Evolutionary conservation across 2,329 filamentous ascomycete genomes (phyloP).

Genomic region (Botrytis pseudocinerea): DNA sequence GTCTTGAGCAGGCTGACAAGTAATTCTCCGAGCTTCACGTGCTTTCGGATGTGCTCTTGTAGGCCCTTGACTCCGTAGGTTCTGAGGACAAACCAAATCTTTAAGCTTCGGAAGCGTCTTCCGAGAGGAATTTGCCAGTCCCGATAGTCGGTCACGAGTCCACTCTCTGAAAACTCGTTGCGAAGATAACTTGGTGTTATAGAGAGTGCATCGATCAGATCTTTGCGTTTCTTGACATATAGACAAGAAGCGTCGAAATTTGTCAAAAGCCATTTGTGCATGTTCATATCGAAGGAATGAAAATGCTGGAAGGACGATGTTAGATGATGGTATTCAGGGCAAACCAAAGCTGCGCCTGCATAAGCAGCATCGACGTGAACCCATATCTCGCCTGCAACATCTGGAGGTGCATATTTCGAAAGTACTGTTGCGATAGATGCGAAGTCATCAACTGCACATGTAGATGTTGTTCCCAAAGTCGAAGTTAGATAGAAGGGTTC

Average conservation of each 20-base stretch:
- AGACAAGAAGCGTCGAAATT: conserved; percentile 87
- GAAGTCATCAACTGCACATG: conserved; percentile 85
- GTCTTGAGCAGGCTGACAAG: conserved; percentile 63
- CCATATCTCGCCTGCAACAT: conserved; percentile 64
- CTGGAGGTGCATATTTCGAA: conserved; percentile 43
- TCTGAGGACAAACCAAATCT: conserved; percentile 93
- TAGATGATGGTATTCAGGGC: conserved; percentile 76
- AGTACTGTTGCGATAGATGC: conserved; percentile 41
- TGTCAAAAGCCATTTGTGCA: conserved; percentile 96
- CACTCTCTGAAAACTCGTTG: conserved; percentile 77
- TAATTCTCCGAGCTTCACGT: conserved; percentile 66
- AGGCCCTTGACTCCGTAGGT: conserved; percentile 78
- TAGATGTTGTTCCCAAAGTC: conserved; percentile 83
- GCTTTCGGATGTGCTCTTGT: conserved; percentile 68
- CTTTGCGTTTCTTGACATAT: conserved; percentile 71
- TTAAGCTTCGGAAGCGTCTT: conserved; percentile 81
- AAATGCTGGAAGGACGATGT: conserved; percentile 63
- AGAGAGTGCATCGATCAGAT: conserved; percentile 77
- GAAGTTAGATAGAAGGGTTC: conserved; percentile 85
- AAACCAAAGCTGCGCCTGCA: conserved; percentile 80
- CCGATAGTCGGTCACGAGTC: conserved; percentile 88
- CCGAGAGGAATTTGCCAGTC: conserved; percentile 98
- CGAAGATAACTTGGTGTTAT: conserved; percentile 80
- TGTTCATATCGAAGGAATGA: conserved; percentile 91
- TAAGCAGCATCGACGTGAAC: conserved; percentile 94